Base-by-base conservation (phyloP, 2,329 filamentous ascomycete genomes). In the Colletotrichum chlorophyti region DNA sequence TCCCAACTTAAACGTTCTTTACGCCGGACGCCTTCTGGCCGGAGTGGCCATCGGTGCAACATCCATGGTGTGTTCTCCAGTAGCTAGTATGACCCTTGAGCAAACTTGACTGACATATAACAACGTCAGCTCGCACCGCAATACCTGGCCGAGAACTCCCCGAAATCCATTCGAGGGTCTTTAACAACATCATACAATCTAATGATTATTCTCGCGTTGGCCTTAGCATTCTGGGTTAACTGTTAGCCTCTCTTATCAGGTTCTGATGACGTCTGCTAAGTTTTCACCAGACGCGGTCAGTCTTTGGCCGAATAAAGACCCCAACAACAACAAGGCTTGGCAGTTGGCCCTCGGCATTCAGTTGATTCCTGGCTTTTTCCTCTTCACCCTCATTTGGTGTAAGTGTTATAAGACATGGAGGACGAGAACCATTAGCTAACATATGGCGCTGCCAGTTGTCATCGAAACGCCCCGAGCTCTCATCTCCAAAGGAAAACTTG, bases 111-210 rank as follows among this genome's bases (percentile, higher is more conserved):
- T 47, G 9, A 37, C 6, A 10, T 4, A 2, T 6, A 14, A 11
- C 14, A 1, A 14, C 4, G 5, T 9, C 17, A 63, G 69, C 52
- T 76, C 37, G 72, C 73, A 2, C 76, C 76, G 8, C 70, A 76
- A 24, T 78, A 73, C 53, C 66, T 77, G 1, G 70, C 72, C 1
- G 76, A 78, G 53, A 76, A 74, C 47, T 69, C 72, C 0, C 75
- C 75, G 4, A 76, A 74, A 47, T 72, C 71, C 7, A 67, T 77
- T 14, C 70, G 74, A 49, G 75, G 75, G 1, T 72, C 73, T 2
- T 67, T 77, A 32, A 76, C 74, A 2, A 73, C 74, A 5, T 68
- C 71, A 0, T 78, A 76, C 55, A 75, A 76, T 49, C 60, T 76
- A 10, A 73, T 74, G 64, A 75, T 76, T 43, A 67, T 75, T 19